Base-by-base conservation (phyloP, 805 yeast genomes). In the Metschnikowia similis region DNA sequence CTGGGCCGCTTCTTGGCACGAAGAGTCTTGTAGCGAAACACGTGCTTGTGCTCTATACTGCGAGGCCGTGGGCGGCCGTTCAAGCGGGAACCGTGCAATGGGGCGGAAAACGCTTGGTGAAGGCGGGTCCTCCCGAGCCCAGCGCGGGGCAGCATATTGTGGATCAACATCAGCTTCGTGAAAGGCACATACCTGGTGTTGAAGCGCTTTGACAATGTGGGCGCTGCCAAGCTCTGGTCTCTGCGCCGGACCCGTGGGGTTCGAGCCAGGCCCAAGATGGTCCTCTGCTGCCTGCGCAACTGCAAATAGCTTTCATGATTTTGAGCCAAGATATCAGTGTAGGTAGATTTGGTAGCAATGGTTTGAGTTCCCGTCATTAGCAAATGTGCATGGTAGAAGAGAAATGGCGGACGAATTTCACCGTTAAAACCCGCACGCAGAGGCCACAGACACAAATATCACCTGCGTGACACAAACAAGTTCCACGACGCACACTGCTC, bases 341-440 rank as follows among this genome's bases (percentile, higher is more conserved):
- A 47, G 50, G 55, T 52, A 51, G 48, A 37, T 26, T 47, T 30
- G 17, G 47, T 52, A 52, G 55, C 55, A 30, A 49, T 29, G 39
- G 45, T 40, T 45, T 41, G 47, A 8, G 48, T 28, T 48, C 48
- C 41, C 41, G 55, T 49, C 55, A 52, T 52, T 40, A 45, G 43
- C 40, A 42, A 43, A 10, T 6, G 32, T 27, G 27, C n/a, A 27
- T 35, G 29, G 29, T n/a, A n/a, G 41, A 8, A 21, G 41, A 26
- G 13, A 27, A 9, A 6, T 26, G 4, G 8, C 8, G 10, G 30
- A 13, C 16, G 41, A 38, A 8, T 3, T 11, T n/a, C 16, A 27
- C 11, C 27, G 41, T 26, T 26, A 7, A 38, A 26, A 21, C 39
- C 39, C 21, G 21, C 21, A 21, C 21, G 21, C 21, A 4, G 21